phyloP scores from a whole-genome alignment of 202 grass and related monocot genomes.

The Panicum virgatum region DNA sequence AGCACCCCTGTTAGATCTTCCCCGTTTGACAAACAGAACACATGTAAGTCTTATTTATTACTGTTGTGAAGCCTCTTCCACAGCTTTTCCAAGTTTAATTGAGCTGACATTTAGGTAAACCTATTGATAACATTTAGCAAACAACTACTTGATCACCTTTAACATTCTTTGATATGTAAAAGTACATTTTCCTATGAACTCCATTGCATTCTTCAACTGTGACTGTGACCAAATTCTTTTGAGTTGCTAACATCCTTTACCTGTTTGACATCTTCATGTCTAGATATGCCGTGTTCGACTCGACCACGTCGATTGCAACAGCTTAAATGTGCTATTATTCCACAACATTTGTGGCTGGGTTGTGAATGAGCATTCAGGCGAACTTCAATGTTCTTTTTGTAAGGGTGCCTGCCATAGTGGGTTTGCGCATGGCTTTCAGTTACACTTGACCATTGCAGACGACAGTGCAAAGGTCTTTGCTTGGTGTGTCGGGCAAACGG shows the following conservation, averaged over 20 bases:
- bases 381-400: conserved; percentile 67
- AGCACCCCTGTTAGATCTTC: conserved; percentile 72
- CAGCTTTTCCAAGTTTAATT: conserved; percentile 33
- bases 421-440: conserved; percentile 61
- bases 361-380: conserved; percentile 54
- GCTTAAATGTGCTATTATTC: conserved; percentile 57
- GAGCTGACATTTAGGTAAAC: not conserved
- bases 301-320: conserved; percentile 58
- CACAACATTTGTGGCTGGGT: conserved; percentile 66
- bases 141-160: not conserved
- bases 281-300: conserved; percentile 73
- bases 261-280: conserved; percentile 18
- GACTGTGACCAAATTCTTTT: not conserved
- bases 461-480: conserved; percentile 60
- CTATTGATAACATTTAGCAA: not conserved
- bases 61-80: conserved; percentile 1
- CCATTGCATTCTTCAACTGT: not conserved
- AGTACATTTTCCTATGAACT: conserved; percentile 12
- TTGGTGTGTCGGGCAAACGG: conserved; percentile 78
- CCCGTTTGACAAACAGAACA: conserved; percentile 56
- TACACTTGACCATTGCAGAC: conserved; percentile 72
- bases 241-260: conserved; percentile 9
- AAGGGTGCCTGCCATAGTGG: conserved; percentile 47
- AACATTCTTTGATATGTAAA: not conserved
- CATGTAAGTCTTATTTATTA: conserved; percentile 55